Evolutionary conservation across 2,329 filamentous ascomycete genomes (phyloP), one percentile per base, ranked within the genome.

Genomic region (Aspergillus novoparasiticus): DNA sequence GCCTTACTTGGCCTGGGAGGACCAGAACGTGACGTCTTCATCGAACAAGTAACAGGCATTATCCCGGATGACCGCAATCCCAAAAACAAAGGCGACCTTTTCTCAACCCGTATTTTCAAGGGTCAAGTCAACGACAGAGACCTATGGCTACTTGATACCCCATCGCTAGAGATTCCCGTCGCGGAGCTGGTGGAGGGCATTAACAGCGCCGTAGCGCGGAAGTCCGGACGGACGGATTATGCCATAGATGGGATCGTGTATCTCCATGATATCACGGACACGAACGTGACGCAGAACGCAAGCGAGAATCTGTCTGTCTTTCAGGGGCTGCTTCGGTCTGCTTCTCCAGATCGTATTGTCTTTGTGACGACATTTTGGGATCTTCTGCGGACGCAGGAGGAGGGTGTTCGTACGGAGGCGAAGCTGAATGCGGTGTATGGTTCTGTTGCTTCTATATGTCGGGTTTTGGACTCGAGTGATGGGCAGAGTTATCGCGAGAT

Each of bases 261-360:
- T 26, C 51, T 55, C 11, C 32, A 55, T 23, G 51, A 55, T 39
- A 55, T 55, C 39, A 55, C 51, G 32, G 51, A 55, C 14, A 19
- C 21, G 14, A 26, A 23, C 14, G 34, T 23, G 21, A 26, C n/a
- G n/a, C 10, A 26, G 16, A 39, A 23, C 26, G 51, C n/a, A 36
- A 23, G 21, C 3, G 51, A 55, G 32, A 55, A 39, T 6, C n/a
- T 55, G 12, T 14, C 21, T 9, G 21, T 39, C 11, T 36, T 39
- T 39, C 32, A 26, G 34, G 34, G 12, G 23, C 4, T 55, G 30
- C 51, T 36, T 36, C 21, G 6, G 21, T 32, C 30, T 16, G 32
- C 34, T 14, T 39, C 11, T 5, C n/a, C 32, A 16, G 32, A 39
- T 26, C 21, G 26, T 26, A 11, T 39, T 10, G 30, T 55, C n/a